These are phyloP conservation scores for Dacryopinax spathularia DNA, from an alignment of 768 basidiomycete species.

Conservation along the genomic window DNA sequence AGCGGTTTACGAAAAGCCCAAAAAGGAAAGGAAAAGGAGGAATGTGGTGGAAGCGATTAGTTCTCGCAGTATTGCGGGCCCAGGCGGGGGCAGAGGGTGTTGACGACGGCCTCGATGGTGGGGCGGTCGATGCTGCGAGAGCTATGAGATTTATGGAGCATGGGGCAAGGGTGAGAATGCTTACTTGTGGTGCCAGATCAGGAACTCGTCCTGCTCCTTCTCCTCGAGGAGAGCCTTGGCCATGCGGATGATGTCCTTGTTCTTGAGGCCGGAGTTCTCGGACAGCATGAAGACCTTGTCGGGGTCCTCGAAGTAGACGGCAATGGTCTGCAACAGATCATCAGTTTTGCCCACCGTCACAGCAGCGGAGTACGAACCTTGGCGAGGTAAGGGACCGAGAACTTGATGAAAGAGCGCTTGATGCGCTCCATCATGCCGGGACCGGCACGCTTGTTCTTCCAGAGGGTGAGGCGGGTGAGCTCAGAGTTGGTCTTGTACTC, in stretches of 20 bases:
- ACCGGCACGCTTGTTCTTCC: neutral
- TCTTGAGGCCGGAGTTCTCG: neutral
- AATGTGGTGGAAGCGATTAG: neutral
- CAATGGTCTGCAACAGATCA: neutral
- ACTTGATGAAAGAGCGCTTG: neutral
- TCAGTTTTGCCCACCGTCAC: too few species aligned
- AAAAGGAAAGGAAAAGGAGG: neutral
- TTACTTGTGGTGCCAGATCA: constrained; percentile 4
- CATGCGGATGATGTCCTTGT: constrained; percentile 4
- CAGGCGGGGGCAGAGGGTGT: neutral
- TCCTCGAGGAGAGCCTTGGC: neutral
- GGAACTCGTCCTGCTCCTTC: neutral
- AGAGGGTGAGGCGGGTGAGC: neutral
- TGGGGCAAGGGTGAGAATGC: neutral
- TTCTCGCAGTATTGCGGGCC: constrained; percentile 1
- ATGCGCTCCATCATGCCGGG: neutral
- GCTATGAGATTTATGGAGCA: neutral
- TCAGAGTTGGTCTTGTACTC: constrained; percentile 3
- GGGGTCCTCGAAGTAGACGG: neutral
- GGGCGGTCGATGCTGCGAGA: neutral
- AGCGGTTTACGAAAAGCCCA: constrained; percentile 1
- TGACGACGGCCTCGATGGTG: neutral
- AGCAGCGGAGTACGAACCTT: too few species aligned
- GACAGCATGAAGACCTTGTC: neutral
- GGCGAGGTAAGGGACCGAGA: neutral